Base-by-base conservation (phyloP, 192 early-diverging fungal species). In the Backusella macrospora region DNA sequence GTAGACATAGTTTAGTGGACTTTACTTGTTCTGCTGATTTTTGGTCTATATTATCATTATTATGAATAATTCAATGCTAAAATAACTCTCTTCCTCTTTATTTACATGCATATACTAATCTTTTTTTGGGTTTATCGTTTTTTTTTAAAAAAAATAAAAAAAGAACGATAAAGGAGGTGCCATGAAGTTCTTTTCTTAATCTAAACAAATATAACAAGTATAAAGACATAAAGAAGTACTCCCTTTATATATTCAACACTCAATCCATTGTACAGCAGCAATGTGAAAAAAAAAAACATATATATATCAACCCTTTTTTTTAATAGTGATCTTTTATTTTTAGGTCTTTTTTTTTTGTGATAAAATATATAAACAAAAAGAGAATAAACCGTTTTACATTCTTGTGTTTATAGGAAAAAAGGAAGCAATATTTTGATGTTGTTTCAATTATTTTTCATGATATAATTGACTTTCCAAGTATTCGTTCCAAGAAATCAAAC, bases 401-500 rank as follows among this genome's bases (percentile, higher is more conserved):
- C n/a, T 21, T 52, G 6, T 1, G 42, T 43, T 52, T 52, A 23
- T n/a, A 43, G 42, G 0, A 43, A 43, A 43, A 5, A 43, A 9
- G 42, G 2, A 34, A 34, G 2, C 29, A 34, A 34, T 2, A 34
- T 34, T 34, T 34, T 34, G 29, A 34, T 52, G 1, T 52, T 52
- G 15, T 52, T 18, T 38, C 6, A 18, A 26, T 1, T 63, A 63
- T 23, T 48, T 21, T 14, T 75, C 81, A 21, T 86, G 85, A 70
- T 86, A 86, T 46, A 79, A 75, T 45, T 84, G 82, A 42, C 82
- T 84, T 62, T 80, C 77, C 70, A 86, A 64, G 62, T 88, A 88
- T 62, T 88, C 87, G 42, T 85, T 85, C 80, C 79, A 85, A 14
- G 83, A 85, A 69, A 88, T 85, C 77, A 78, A 77, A 29, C 87